Percentiles rank a stretch among this genome's conserved stretches.
Evolutionary conservation across 2,329 filamentous ascomycete genomes (phyloP).

Genomic region (Immersiporthe knoxdaviesiana): DNA sequence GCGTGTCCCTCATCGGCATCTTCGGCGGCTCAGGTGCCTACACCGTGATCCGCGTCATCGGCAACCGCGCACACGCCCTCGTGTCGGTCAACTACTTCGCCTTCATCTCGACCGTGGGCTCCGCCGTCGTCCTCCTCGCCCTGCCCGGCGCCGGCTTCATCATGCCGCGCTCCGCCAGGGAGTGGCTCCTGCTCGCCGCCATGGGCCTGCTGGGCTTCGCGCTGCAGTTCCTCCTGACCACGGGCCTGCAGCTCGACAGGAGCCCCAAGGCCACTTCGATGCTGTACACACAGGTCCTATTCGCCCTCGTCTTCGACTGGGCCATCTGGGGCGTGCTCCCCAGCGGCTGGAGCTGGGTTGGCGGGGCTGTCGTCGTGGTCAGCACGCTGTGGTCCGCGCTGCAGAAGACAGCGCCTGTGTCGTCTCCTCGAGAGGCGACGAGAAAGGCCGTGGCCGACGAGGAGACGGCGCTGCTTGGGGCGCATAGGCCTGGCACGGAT

Average conservation of each 20-base stretch:
- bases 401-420: slow-evolving; percentile 39
- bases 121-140: slow-evolving; percentile 59
- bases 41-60: slow-evolving; percentile 75
- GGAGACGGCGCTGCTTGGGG: slow-evolving; percentile 39
- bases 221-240: slow-evolving; percentile 78
- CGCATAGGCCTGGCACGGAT: slow-evolving; percentile 18
- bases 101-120: slow-evolving; percentile 66
- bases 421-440: slow-evolving; percentile 34
- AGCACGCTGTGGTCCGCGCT: slow-evolving; percentile 48
- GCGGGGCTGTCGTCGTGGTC: slow-evolving; percentile 45
- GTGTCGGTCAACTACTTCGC: slow-evolving; percentile 81
- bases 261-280: slow-evolving; percentile 39
- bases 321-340: slow-evolving; percentile 49
- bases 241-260: slow-evolving; percentile 72
- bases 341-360: slow-evolving; percentile 42
- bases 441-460: slow-evolving; percentile 38
- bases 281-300: slow-evolving; percentile 41
- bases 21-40: slow-evolving; percentile 71
- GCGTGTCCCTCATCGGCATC: slow-evolving; percentile 69
- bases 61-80: slow-evolving; percentile 73
- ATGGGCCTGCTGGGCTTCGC: slow-evolving; percentile 74
- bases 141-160: slow-evolving; percentile 47
- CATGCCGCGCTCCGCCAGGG: slow-evolving; percentile 37
- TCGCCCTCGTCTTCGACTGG: slow-evolving; percentile 44
- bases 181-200: slow-evolving; percentile 64